Conservation (phyloP, 164 flowering plant species). For the Houttuynia cordata region DNA sequence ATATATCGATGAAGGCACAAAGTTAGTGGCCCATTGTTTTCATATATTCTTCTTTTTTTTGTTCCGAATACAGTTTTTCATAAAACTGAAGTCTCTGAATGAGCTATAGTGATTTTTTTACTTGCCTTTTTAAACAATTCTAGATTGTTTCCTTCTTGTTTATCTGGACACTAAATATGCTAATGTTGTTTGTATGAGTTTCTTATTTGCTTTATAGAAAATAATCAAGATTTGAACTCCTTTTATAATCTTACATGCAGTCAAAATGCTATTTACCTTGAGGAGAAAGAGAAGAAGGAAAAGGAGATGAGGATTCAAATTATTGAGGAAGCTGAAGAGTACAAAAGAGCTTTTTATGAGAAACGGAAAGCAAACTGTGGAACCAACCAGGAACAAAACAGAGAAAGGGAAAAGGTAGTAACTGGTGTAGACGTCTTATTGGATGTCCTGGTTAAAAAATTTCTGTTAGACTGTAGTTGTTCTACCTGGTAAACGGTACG, state of each 20-base stretch:
- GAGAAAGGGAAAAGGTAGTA: constrained; percentile 85
- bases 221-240: too few species aligned
- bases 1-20: too few species aligned
- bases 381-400: constrained; percentile 55
- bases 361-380: constrained; percentile 65
- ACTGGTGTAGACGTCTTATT: not conserved
- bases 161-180: too few species aligned
- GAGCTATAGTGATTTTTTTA: too few species aligned
- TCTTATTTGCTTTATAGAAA: too few species aligned
- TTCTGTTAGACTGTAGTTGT: not conserved
- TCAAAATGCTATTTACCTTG: constrained; percentile 71
- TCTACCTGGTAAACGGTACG: not conserved
- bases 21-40: too few species aligned
- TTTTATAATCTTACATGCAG: constrained; percentile 23
- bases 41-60: too few species aligned
- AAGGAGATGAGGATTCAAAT: constrained; percentile 81
- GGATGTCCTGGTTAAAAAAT: not conserved
- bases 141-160: too few species aligned
- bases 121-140: too few species aligned
- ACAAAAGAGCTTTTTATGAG: constrained; percentile 61
- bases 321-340: constrained; percentile 82
- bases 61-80: too few species aligned
- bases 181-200: too few species aligned
- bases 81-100: too few species aligned
- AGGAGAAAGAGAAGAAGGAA: constrained; percentile 86